These are phyloP conservation scores for Cutaneotrichosporon sp. DNA, from an alignment of 1,284 basidiomycete species.

Conservation along the genomic window DNA sequence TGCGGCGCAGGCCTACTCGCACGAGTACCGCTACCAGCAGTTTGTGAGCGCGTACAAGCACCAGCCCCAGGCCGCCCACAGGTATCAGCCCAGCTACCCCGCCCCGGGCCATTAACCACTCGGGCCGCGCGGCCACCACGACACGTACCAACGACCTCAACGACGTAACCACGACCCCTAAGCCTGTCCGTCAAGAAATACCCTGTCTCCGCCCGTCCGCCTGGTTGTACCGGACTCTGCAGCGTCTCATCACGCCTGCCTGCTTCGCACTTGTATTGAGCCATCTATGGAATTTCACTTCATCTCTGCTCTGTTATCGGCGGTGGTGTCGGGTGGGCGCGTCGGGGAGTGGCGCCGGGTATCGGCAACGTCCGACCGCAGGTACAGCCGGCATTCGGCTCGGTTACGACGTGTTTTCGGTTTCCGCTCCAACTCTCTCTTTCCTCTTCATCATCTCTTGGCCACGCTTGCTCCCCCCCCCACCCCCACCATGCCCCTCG, in stretches of 20 bases:
- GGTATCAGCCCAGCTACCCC: neutral
- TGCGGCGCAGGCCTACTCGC: neutral
- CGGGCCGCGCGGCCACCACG: neutral
- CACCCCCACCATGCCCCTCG: neutral
- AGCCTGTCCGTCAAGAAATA: neutral
- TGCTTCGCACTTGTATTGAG: conserved; percentile 1
- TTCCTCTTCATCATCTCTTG: neutral
- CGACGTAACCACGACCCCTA: neutral
- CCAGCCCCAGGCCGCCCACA: neutral
- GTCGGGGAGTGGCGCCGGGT: too few relatives aligned
- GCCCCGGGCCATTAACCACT: neutral
- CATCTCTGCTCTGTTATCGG: neutral
- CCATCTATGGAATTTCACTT: neutral
- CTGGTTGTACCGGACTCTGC: conserved; percentile 1
- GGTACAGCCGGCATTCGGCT: neutral
- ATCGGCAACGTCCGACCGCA: neutral
- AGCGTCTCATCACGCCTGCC: conserved; percentile 1
- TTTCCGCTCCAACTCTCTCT: neutral
- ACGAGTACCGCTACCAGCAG: neutral
- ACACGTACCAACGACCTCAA: neutral
- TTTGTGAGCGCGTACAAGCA: neutral
- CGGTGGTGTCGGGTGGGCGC: too few relatives aligned
- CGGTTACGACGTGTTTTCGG: neutral
- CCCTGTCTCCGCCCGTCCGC: neutral
- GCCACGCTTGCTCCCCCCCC: neutral